Evolutionary conservation across 2,329 filamentous ascomycete species (phyloP).

Genomic region (Talaromyces funiculosus): DNA sequence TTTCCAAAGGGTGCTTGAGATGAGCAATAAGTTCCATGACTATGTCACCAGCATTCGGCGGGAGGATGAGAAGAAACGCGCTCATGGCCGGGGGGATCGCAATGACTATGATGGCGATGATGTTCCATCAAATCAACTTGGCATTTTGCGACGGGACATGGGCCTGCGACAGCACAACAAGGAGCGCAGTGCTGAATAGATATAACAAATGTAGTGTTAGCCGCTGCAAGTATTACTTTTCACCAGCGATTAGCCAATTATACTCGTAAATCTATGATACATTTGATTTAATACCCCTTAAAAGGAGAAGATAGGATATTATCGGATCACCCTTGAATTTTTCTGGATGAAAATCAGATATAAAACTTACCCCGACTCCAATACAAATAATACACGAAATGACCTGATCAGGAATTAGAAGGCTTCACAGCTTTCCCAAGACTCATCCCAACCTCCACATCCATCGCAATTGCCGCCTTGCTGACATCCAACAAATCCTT

Average conservation of each 20-base stretch:
- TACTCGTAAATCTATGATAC: neutral
- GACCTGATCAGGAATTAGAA: neutral
- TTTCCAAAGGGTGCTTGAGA: neutral
- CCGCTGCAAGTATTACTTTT: neutral
- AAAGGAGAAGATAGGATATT: neutral
- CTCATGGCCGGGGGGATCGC: neutral
- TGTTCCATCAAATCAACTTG: neutral
- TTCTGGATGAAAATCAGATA: too few species aligned
- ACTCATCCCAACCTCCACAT: constrained; percentile 39
- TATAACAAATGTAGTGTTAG: neutral
- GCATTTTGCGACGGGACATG: neutral
- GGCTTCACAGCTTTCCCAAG: constrained; percentile 19
- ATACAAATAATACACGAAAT: neutral
- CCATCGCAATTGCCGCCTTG: constrained; percentile 29
- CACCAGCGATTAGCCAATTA: neutral
- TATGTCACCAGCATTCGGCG: constrained; percentile 2
- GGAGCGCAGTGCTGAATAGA: neutral
- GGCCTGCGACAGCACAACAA: neutral
- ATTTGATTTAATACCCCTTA: neutral
- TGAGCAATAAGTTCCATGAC: constrained; percentile 3
- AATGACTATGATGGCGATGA: neutral
- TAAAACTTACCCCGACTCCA: neutral
- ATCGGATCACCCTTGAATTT: neutral
- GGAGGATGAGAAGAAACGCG: constrained; percentile 2
- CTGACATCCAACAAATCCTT: constrained; percentile 32